Evolutionary conservation across 2,329 filamentous ascomycete species (phyloP), one percentile per base, ranked within the genome.

Genomic region (Alternaria burnsii): DNA sequence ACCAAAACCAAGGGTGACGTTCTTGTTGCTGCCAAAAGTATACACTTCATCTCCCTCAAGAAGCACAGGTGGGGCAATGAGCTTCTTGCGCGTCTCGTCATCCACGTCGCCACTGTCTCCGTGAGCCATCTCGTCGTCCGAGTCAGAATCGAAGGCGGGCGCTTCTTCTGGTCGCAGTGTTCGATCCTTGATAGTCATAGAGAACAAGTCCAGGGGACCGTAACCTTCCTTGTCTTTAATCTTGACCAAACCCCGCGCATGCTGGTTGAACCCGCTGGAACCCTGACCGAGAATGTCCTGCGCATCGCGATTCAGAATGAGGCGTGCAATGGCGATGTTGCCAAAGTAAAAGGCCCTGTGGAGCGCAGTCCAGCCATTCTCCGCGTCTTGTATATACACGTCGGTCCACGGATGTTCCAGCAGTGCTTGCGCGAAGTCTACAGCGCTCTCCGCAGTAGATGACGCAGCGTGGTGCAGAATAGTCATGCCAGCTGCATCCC

Each of bases 1-100:
- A n/a, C 94, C 94, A 61, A 98, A 90, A 1, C 95, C 95, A 22
- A 99, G 86, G 0, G 92, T 95, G 10, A 97, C 81, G 69, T 99
- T 99, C 74, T 95, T 96, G 80, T 97, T 99, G 79, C 94, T 98
- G 51, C 95, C 95, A 79, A 98, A 97, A 1, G 93, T 90, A 72
- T 93, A 98, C 1, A 97, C 82, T 74, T 99, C 95, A 71, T 97
- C 92, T 9, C 93, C 94, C 22, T 82, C 77, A 26, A 89, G 71
- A 53, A 80, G 66, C 43, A 70, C 62, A 41, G 71, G 66, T 5
- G 71, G 77, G 41, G 70, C 73, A 24, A 78, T 71, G 18, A 71
- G 28, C 32, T 58, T 69, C 56, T 59, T 72, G 24, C 64, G 70
- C 53, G 55, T 53, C 28, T 74, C 74, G 28, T 77, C 75, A 38